phyloP scores from a whole-genome alignment of 108 stramenopile genomes.

The Licmophora abbreviata region DNA sequence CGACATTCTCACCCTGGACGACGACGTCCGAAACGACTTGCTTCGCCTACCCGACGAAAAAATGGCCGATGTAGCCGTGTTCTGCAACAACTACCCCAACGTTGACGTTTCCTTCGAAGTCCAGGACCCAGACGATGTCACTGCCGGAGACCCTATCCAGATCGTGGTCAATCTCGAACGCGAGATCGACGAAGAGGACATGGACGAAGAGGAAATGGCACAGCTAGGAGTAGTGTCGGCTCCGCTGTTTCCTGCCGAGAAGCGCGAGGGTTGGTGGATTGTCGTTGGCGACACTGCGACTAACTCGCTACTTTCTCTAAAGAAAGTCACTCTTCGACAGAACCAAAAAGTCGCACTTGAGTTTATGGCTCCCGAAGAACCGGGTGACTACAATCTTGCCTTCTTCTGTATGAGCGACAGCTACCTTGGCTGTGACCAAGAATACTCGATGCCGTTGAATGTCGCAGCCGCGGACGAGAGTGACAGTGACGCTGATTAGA shows the following conservation, averaged over 20 bases:
- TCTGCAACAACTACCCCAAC: slow-evolving; percentile 97
- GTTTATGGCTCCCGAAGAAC: slow-evolving; percentile 91
- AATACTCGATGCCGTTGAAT: slow-evolving; percentile 80
- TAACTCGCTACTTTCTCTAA: slow-evolving; percentile 88
- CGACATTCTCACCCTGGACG: slow-evolving; percentile 91
- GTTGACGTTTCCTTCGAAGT: slow-evolving; percentile 88
- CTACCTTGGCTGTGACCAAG: slow-evolving; percentile 96
- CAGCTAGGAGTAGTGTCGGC: slow-evolving; percentile 74
- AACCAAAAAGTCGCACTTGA: slow-evolving; percentile 71
- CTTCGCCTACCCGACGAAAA: slow-evolving; percentile 83
- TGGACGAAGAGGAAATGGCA: slow-evolving; percentile 69
- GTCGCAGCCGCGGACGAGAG: slow-evolving; percentile 70
- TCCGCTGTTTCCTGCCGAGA: slow-evolving; percentile 84
- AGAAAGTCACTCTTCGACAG: slow-evolving; percentile 76
- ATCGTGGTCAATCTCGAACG: slow-evolving; percentile 84
- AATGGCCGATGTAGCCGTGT: slow-evolving; percentile 95
- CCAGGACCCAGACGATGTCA: slow-evolving; percentile 76
- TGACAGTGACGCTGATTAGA: slow-evolving; percentile 29
- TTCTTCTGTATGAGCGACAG: slow-evolving; percentile 98
- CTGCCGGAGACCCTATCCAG: slow-evolving; percentile 82
- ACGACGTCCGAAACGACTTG: slow-evolving; percentile 86
- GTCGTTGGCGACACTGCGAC: slow-evolving; percentile 86
- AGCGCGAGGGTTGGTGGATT: slow-evolving; percentile 96
- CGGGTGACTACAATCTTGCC: slow-evolving; percentile 88
- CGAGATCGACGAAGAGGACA: slow-evolving; percentile 86